Base-by-base conservation (phyloP, 208 protist species). In the Wallacemonas sp. region DNA sequence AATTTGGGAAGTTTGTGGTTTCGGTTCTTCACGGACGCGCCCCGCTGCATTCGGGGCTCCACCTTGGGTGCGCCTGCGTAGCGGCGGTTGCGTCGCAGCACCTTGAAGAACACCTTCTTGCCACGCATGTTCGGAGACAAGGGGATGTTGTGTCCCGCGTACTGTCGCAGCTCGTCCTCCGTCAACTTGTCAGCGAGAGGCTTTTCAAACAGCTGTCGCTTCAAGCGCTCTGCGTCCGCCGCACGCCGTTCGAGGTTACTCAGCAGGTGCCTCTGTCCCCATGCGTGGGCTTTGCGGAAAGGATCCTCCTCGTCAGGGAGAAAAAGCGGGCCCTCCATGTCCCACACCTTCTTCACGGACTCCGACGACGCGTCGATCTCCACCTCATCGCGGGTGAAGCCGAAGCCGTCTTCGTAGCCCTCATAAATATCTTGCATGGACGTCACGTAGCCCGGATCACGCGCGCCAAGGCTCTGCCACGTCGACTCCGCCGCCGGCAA, bases 351-450 rank as follows among this genome's bases (percentile, higher is more conserved):
- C 41, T 34, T 64, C 64, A 85, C 75, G 19, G 71, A 70, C 32
- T 55, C 79, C 1, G 0, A 38, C 1, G 71, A 44, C 0, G 10
- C 8, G 10, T 70, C 70, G 12, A 83, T 24, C 26, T 81, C 75
- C 32, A 66, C 61, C 19, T 66, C 64, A 60, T 91, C 83, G 27
- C 37, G 62, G 19, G 71, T 72, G 58, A 91, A 89, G 45, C 86
- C 89, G n/a, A 87, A 50, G 45, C 86, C 86, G 38, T 92, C 89
- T 50, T 90, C 73, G 71, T 81, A 92, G 36, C 78, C 86, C 21
- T 73, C 53, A 76, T 95, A 95, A 60, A 92, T 83, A 54, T 95
- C 89, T 55, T 92, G 89, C 65, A 90, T 39, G 27, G 89, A 75
- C 38, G 71, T 83, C 41, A 95, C 89, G 57, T 91, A 86, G 22